phyloP scores from a whole-genome alignment of 2,329 filamentous ascomycete genomes.

The Clarireedia sp. region DNA sequence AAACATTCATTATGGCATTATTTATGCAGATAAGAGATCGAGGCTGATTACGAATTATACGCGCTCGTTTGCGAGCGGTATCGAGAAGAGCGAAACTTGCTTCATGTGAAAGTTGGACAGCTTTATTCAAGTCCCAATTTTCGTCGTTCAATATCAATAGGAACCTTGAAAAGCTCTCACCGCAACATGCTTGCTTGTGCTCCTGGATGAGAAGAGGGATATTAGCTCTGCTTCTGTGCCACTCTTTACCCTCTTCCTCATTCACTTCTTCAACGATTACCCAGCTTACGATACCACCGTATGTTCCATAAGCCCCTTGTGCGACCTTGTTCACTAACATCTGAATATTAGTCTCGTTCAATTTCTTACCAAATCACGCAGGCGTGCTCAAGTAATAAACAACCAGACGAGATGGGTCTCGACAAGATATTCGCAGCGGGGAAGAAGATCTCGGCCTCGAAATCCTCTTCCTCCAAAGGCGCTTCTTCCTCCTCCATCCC shows the following conservation, averaged over 20 bases:
- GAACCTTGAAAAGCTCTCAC: conserved; percentile 3
- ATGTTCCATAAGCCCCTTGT: neutral
- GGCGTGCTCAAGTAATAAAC: neutral
- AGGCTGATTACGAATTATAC: too few relatives aligned
- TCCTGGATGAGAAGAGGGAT: neutral
- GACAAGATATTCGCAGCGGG: conserved; percentile 2
- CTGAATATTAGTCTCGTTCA: neutral
- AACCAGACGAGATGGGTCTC: conserved; percentile 3
- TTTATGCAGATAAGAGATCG: neutral
- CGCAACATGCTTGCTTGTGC: conserved; percentile 7
- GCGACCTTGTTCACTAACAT: neutral
- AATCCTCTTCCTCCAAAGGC: neutral
- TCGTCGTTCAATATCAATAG: neutral
- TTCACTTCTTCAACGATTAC: neutral
- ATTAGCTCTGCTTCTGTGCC: neutral
- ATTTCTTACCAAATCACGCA: neutral
- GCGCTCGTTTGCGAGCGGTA: too few relatives aligned
- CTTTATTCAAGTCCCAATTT: neutral
- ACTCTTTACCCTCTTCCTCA: neutral
- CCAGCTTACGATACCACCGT: neutral
- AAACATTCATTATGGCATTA: neutral
- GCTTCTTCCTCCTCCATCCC: neutral
- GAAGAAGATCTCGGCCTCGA: conserved; percentile 3
- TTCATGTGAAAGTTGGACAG: neutral
- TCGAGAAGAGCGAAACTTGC: neutral